Evolutionary conservation across 345 rosid genomes (phyloP).

Genomic region (Limnanthes douglasii): DNA sequence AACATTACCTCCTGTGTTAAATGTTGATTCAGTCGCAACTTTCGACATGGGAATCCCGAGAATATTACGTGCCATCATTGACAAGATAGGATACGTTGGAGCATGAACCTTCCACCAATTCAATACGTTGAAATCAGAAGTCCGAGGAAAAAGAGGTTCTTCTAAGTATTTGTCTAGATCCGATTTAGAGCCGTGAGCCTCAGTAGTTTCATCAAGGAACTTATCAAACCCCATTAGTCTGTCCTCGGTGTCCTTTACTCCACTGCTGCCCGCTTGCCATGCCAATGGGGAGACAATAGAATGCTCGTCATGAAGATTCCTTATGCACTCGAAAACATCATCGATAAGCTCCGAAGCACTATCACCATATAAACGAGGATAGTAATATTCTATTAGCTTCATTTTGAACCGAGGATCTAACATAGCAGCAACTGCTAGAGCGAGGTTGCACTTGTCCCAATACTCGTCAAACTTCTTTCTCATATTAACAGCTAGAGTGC

Average conservation of each 20-base stretch:
- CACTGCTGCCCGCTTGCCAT: slow-evolving; percentile 24
- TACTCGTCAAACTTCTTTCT: slow-evolving; percentile 48
- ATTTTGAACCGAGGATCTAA: slow-evolving; percentile 77
- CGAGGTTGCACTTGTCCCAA: slow-evolving; percentile 58
- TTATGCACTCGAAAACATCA: slow-evolving; percentile 38
- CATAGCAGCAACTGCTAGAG: slow-evolving; percentile 59
- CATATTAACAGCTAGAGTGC: slow-evolving; percentile 44
- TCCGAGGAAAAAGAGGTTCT: slow-evolving; percentile 72
- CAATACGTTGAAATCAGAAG: slow-evolving; percentile 39
- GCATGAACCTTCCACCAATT: slow-evolving; percentile 89
- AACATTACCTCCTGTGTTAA: slow-evolving; percentile 21
- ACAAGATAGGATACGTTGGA: slow-evolving; percentile 58
- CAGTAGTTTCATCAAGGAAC: slow-evolving; percentile 43
- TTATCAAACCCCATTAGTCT: slow-evolving; percentile 54
- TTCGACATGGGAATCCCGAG: slow-evolving; percentile 51
- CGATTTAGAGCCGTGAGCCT: slow-evolving; percentile 29
- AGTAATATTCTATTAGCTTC: slow-evolving; percentile 71
- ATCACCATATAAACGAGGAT: slow-evolving; percentile 39
- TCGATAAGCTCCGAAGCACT: slow-evolving; percentile 38
- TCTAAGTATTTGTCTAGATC: slow-evolving; percentile 75
- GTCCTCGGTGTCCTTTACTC: slow-evolving; percentile 25
- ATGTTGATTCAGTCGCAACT: slow-evolving; percentile 22
- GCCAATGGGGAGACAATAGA: slow-evolving; percentile 49
- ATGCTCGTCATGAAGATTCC: slow-evolving; percentile 54
- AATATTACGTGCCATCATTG: slow-evolving; percentile 67